Evolutionary conservation across 345 rosid species (phyloP).

Genomic region (Salix purpurea): DNA sequence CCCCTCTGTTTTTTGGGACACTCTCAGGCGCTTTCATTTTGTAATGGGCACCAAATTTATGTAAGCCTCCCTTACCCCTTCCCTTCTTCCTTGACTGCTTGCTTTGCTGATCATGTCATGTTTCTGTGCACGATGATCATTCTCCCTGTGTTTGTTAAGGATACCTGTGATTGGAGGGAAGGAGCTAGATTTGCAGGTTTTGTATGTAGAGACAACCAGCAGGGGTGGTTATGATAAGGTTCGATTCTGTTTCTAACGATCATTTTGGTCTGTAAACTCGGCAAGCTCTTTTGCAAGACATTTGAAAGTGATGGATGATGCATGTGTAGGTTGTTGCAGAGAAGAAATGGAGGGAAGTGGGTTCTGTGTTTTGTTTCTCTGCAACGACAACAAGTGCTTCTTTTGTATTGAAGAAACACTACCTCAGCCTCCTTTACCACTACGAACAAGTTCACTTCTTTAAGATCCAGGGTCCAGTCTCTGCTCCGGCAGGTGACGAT

Average conservation of each 20-base stretch:
- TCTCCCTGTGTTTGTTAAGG: constrained; percentile 38
- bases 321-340: constrained; percentile 71
- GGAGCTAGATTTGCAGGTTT: constrained; percentile 86
- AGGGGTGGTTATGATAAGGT: constrained; percentile 96
- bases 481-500: constrained; percentile 49
- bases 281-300: too few relatives aligned
- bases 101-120: neutral
- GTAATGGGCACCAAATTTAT: constrained; percentile 73
- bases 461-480: constrained; percentile 55
- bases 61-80: constrained; percentile 30
- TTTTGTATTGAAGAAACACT: constrained; percentile 84
- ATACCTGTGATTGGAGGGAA: constrained; percentile 98
- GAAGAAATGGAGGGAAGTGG: constrained; percentile 99
- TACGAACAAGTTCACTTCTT: constrained; percentile 90
- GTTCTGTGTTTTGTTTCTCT: constrained; percentile 75
- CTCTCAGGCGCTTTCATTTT: constrained; percentile 83
- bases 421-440: constrained; percentile 71
- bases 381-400: constrained; percentile 97
- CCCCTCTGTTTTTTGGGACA: constrained; percentile 66
- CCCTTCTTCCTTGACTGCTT: neutral
- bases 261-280: too few relatives aligned
- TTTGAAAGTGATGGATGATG: neutral
- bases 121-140: neutral
- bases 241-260: neutral
- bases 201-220: constrained; percentile 75